Percentiles rank a stretch among this genome's conserved stretches.
Evolutionary conservation across 139 green algal genomes (phyloP).

Genomic region (Coelastrella sp.): DNA sequence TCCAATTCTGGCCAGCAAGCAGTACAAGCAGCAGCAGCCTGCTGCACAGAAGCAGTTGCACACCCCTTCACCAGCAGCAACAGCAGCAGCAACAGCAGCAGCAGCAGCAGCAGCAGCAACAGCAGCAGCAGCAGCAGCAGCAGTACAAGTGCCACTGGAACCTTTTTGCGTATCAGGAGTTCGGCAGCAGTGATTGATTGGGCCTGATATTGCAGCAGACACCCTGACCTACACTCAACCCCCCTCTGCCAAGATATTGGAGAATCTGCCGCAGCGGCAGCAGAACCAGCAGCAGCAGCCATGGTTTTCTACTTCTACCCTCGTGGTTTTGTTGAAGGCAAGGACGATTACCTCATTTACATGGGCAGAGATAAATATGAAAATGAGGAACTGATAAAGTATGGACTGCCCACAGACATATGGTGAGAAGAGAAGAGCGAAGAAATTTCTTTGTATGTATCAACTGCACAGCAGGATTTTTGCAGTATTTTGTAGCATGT

Average conservation of each 20-base stretch:
- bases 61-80: constrained; percentile 8
- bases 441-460: background rate
- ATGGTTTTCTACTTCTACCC: constrained; percentile 95
- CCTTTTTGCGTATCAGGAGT: background rate
- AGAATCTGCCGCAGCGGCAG: background rate
- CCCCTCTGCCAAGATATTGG: too few species aligned
- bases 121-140: constrained; percentile 5
- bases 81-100: constrained; percentile 5
- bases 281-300: constrained; percentile 26
- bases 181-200: background rate
- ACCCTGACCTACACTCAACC: too few species aligned
- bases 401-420: constrained; percentile 77
- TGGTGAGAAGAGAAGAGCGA: constrained; percentile 51
- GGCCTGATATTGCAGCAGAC: too few species aligned
- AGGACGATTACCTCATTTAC: constrained; percentile 89
- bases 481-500: too few species aligned
- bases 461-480: background rate
- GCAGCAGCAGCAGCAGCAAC: constrained; percentile 31
- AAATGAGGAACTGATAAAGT: constrained; percentile 95
- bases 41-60: too few species aligned
- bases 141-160: too few species aligned
- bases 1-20: background rate
- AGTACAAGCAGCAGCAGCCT: constrained; percentile 15
- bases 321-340: constrained; percentile 61
- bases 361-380: constrained; percentile 85